These are phyloP conservation scores for Euclidium syriacum DNA, from an alignment of 345 rosid genomes.

Conservation along the genomic window DNA sequence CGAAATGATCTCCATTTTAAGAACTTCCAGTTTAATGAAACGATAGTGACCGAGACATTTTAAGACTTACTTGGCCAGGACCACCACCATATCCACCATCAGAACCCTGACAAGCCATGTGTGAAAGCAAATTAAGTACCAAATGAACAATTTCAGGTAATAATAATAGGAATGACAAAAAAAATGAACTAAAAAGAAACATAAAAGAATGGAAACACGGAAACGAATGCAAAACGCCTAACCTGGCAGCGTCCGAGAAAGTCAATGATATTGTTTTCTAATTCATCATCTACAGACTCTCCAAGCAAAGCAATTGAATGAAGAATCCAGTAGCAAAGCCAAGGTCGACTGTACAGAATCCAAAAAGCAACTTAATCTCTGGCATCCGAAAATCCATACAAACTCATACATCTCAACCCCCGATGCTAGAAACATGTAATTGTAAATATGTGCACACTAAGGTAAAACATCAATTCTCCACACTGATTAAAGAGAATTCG, in stretches of 20 bases:
- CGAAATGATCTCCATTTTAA: not conserved
- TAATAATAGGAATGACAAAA: not conserved
- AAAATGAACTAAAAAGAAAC: not conserved
- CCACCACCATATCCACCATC: conserved; percentile 97
- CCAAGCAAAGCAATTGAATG: conserved; percentile 85
- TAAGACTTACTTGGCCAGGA: conserved; percentile 89
- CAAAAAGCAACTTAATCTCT: conserved; percentile 2
- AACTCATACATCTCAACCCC: not conserved
- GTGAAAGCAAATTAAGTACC: conserved; percentile 1
- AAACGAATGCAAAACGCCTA: conserved; percentile 1
- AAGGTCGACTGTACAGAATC: conserved; percentile 62
- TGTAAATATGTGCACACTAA: not conserved
- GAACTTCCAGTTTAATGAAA: not conserved
- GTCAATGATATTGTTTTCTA: conserved; percentile 50
- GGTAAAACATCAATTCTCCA: not conserved
- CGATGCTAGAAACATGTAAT: not conserved
- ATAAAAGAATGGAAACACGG: not conserved
- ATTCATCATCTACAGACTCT: conserved; percentile 51
- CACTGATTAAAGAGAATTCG: not conserved
- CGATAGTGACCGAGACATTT: not conserved
- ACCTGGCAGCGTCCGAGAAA: conserved; percentile 90
- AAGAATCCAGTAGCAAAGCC: conserved; percentile 96
- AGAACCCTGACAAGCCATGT: conserved; percentile 47
- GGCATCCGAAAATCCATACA: not conserved
- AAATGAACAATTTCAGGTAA: not conserved